Conservation (phyloP, 306 rosid genomes). For the Rosa lucieae region DNA sequence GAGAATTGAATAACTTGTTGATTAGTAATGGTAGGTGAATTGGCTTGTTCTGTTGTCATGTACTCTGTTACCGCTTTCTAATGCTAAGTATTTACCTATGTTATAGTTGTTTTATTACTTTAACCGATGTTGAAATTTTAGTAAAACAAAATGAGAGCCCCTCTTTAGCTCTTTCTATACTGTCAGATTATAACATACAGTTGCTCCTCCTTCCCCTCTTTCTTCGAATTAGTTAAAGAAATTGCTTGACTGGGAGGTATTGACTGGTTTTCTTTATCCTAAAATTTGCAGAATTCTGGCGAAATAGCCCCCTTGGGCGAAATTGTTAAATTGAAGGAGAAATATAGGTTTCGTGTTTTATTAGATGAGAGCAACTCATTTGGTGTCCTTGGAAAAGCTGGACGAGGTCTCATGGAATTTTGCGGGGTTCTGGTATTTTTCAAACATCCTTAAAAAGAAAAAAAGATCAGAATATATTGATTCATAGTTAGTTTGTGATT, state of each 20-base stretch:
- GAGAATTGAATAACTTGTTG: no score
- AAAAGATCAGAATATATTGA: neutral
- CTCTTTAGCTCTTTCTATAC: neutral
- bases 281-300: slow-evolving; percentile 78
- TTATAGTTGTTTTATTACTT: neutral
- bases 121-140: neutral
- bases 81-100: neutral
- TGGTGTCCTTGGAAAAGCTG: slow-evolving; percentile 87
- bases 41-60: no score
- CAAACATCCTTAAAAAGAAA: neutral
- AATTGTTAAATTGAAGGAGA: slow-evolving; percentile 88
- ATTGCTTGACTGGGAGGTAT: slow-evolving; percentile 16
- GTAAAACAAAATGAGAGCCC: neutral
- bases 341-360: slow-evolving; percentile 75
- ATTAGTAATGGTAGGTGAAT: no score
- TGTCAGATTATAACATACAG: neutral
- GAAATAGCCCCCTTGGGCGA: slow-evolving; percentile 82
- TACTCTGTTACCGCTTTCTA: neutral
- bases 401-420: slow-evolving; percentile 88
- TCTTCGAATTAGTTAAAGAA: neutral
- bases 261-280: slow-evolving; percentile 19
- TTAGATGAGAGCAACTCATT: slow-evolving; percentile 94
- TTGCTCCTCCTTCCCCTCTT: no score
- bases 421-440: slow-evolving; percentile 70
- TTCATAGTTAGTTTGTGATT: no score